Evolutionary conservation across 768 basidiomycete genomes (phyloP).

Genomic region (Boletus reticulatus): DNA sequence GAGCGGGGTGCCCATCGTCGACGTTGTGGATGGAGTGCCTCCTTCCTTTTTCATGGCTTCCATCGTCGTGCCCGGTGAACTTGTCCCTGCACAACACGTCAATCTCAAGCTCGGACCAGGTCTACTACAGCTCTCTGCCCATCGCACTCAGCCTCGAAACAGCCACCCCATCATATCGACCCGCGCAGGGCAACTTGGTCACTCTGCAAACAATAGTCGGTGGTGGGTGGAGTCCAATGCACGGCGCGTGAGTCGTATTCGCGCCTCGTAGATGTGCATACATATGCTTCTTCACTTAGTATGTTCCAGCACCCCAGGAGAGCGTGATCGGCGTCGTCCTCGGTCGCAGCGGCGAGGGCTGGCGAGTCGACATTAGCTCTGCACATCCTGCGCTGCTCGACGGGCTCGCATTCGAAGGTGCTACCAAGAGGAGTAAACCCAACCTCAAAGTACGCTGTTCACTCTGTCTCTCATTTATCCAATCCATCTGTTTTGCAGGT

Average conservation of each 20-base stretch:
- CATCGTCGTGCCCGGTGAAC: slow-evolving; percentile 79
- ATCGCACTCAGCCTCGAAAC: slow-evolving; percentile 14
- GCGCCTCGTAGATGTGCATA: background rate
- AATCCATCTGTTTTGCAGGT: slow-evolving; percentile 50
- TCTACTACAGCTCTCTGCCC: slow-evolving; percentile 47
- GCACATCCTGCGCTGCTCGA: slow-evolving; percentile 86
- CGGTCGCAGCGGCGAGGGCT: slow-evolving; percentile 84
- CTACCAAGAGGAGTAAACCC: slow-evolving; percentile 91
- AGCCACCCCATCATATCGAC: slow-evolving; percentile 48
- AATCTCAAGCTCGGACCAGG: slow-evolving; percentile 90
- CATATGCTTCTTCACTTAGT: slow-evolving; percentile 45
- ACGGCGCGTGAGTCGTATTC: slow-evolving; percentile 59
- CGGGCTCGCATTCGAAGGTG: slow-evolving; percentile 92
- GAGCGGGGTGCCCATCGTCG: slow-evolving; percentile 39
- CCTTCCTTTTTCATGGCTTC: slow-evolving; percentile 40
- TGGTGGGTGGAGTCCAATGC: slow-evolving; percentile 92
- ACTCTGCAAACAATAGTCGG: slow-evolving; percentile 68
- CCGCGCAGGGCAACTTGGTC: slow-evolving; percentile 66
- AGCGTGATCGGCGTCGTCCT: slow-evolving; percentile 82
- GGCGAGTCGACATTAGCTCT: slow-evolving; percentile 90
- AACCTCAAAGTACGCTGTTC: slow-evolving; percentile 71
- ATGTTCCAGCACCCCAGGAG: slow-evolving; percentile 87
- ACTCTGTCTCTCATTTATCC: background rate
- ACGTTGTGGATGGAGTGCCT: background rate
- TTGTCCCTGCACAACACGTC: slow-evolving; percentile 67